A percentile compares a stretch with the other conserved stretches of the same genome.
These are phyloP conservation scores for Borovskyia barvae DNA, from an alignment of 208 protist species.

Conservation along the genomic window DNA sequence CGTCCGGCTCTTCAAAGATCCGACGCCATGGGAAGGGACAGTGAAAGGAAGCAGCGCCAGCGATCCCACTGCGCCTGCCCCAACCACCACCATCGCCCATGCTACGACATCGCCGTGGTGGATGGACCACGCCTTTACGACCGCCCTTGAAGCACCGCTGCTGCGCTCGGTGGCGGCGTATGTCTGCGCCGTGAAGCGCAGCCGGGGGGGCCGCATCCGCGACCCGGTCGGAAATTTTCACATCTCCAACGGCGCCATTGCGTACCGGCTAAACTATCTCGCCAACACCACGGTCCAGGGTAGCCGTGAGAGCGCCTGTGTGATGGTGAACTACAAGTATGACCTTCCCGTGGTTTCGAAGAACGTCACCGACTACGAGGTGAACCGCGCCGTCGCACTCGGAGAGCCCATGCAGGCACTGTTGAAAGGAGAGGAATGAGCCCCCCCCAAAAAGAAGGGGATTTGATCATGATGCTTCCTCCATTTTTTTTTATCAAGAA, in stretches of 20 bases:
- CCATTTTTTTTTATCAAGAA: background rate
- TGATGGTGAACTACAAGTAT: constrained; percentile 92
- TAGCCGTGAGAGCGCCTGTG: constrained; percentile 66
- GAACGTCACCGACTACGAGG: constrained; percentile 59
- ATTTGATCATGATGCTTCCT: background rate
- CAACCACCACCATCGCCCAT: background rate
- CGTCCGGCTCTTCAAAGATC: constrained; percentile 9
- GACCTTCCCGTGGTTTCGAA: constrained; percentile 40
- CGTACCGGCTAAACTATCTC: constrained; percentile 74
- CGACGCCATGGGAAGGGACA: constrained; percentile 3
- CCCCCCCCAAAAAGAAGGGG: background rate
- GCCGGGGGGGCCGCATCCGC: constrained; percentile 38
- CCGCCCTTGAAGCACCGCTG: constrained; percentile 51
- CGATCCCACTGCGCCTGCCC: background rate
- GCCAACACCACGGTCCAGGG: constrained; percentile 64
- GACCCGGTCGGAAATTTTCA: constrained; percentile 90
- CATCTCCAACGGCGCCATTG: constrained; percentile 80
- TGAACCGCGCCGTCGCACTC: constrained; percentile 41
- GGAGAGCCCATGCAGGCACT: constrained; percentile 42
- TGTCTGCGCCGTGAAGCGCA: constrained; percentile 53
- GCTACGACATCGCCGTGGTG: constrained; percentile 36
- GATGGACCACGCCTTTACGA: constrained; percentile 51
- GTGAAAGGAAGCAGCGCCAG: too few species aligned
- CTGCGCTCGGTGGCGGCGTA: constrained; percentile 72
- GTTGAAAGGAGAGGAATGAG: constrained; percentile 20